These are phyloP conservation scores for Eucalyptus regnans DNA, from an alignment of 345 rosid genomes.

Conservation along the genomic window DNA sequence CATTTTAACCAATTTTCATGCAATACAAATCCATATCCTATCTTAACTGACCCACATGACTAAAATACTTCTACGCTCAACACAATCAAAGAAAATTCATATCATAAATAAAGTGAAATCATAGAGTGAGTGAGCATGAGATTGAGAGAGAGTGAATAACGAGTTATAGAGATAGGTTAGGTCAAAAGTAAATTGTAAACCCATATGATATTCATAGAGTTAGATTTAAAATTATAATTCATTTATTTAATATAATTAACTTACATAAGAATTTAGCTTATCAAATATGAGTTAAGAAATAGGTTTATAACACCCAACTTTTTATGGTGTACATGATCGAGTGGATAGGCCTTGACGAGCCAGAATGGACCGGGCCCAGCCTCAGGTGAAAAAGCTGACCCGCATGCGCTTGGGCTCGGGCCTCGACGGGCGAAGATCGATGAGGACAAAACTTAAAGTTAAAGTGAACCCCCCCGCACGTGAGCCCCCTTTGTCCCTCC, in stretches of 20 bases:
- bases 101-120: too few species aligned
- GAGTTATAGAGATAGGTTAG: too few species aligned
- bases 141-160: too few species aligned
- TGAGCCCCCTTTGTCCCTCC: background rate
- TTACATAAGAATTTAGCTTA: rapidly evolving
- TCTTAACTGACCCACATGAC: too few species aligned
- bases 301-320: background rate
- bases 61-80: too few species aligned
- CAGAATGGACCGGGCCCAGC: background rate
- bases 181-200: too few species aligned
- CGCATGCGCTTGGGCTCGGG: background rate
- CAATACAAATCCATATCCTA: too few species aligned
- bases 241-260: rapidly evolving
- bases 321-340: background rate
- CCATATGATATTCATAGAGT: rapidly evolving
- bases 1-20: rapidly evolving
- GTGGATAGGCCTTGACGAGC: background rate
- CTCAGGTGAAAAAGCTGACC: background rate
- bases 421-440: background rate
- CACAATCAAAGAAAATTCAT: too few species aligned
- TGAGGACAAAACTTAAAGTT: background rate
- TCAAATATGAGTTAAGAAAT: too few species aligned
- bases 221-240: too few species aligned
- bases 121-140: rapidly evolving
- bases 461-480: background rate